Conservation (phyloP, 768 basidiomycete species). For the Phlebiopsis gigantea region DNA sequence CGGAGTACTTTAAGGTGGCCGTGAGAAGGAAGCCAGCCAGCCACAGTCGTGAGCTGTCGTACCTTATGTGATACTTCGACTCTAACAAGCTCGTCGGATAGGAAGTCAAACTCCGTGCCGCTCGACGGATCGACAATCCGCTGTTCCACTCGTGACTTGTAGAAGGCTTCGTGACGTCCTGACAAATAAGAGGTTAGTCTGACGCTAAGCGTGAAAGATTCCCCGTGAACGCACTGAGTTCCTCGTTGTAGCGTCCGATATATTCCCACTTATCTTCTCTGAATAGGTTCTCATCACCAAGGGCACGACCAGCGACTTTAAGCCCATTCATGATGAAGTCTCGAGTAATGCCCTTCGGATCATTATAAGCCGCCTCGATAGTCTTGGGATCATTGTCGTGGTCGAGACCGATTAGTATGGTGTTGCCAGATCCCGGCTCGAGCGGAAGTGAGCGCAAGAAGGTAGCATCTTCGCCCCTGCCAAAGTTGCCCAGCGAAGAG, state of each 20-base stretch:
- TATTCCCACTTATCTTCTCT: conserved; percentile 73
- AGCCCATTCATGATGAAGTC: conserved; percentile 87
- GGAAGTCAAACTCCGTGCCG: conserved; percentile 45
- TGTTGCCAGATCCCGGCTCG: conserved; percentile 69
- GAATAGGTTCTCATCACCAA: conserved; percentile 66
- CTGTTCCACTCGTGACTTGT: conserved; percentile 60
- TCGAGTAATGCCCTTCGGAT: conserved; percentile 64
- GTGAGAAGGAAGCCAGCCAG: not conserved
- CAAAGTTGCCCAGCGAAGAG: conserved; percentile 89
- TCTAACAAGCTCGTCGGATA: conserved; percentile 70
- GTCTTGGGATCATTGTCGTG: conserved; percentile 64
- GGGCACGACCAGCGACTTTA: conserved; percentile 54
- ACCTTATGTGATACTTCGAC: conserved; percentile 91
- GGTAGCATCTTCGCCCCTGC: conserved; percentile 54
- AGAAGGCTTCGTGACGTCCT: conserved; percentile 86
- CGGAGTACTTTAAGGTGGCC: conserved; percentile 60
- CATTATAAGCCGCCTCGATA: conserved; percentile 87
- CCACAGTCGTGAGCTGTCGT: conserved; percentile 8
- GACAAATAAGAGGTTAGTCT: conserved; percentile 10
- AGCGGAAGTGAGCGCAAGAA: conserved; percentile 82
- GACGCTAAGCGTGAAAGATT: conserved; percentile 2
- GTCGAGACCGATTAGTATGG: conserved; percentile 87
- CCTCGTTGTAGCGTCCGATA: conserved; percentile 51
- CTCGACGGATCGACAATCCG: conserved; percentile 45
- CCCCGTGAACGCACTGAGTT: conserved; percentile 44